Evolutionary conservation across 345 rosid species (phyloP).

Genomic region (Cochlearia excelsa): DNA sequence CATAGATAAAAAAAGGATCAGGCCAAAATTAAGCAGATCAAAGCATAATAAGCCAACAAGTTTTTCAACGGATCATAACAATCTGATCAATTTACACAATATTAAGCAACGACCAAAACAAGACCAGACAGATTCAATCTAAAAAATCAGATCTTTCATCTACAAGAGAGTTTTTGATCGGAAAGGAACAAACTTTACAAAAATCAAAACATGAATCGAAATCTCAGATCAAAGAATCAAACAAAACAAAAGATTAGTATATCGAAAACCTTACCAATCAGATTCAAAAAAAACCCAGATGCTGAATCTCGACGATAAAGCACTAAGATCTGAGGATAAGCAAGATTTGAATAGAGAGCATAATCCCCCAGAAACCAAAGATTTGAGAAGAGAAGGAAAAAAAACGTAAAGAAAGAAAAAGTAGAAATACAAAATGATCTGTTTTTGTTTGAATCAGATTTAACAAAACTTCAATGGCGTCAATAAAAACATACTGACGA

Average conservation of each 20-base stretch:
- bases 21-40: too few relatives aligned
- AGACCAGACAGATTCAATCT: conserved; percentile 40
- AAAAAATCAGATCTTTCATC: conserved; percentile 52
- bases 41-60: not conserved
- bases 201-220: conserved; percentile 18
- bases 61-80: not conserved
- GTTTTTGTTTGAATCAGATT: conserved; percentile 30
- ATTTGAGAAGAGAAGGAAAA: not conserved
- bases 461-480: conserved; percentile 37
- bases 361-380: conserved; percentile 30
- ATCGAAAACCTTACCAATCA: conserved; percentile 61
- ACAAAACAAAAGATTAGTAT: conserved; percentile 38
- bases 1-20: too few relatives aligned
- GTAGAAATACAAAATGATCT: conserved; percentile 8
- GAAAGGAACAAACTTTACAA: not conserved
- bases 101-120: not conserved
- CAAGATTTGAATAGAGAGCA: conserved; percentile 52
- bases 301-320: conserved; percentile 52
- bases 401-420: not conserved
- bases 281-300: conserved; percentile 52
- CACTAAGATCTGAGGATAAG: conserved; percentile 76
- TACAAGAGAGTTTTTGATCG: conserved; percentile 28
- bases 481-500: conserved; percentile 34
- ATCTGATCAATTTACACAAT: conserved; percentile 17
- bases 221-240: conserved; percentile 44